These are phyloP conservation scores for Avicennia marina DNA, from an alignment of 257 asterid species.

Conservation along the genomic window DNA sequence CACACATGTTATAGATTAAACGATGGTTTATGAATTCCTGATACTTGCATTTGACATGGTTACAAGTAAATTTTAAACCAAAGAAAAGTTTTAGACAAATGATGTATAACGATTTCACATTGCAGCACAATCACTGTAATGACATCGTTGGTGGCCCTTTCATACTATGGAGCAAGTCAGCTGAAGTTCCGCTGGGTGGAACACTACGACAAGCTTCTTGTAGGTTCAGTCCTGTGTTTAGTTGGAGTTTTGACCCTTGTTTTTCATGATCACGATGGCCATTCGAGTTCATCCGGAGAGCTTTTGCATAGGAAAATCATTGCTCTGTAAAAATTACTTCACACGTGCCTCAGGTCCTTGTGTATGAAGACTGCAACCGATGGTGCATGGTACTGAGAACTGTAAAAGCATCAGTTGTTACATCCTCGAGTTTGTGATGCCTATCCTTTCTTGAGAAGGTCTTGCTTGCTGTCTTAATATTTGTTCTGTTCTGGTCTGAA, in stretches of 20 bases:
- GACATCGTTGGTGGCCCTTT: constrained; percentile 95
- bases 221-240: constrained; percentile 83
- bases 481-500: neutral
- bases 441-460: neutral
- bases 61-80: too few species aligned
- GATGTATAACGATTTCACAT: neutral
- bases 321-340: constrained; percentile 22
- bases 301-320: constrained; percentile 65
- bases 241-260: constrained; percentile 89
- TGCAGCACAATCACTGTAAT: constrained; percentile 90
- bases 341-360: constrained; percentile 3
- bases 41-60: neutral
- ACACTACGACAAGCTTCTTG: constrained; percentile 93
- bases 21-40: neutral
- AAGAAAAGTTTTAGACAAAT: too few species aligned
- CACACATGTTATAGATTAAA: too few species aligned
- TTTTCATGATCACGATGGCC: constrained; percentile 69
- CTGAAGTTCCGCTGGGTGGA: constrained; percentile 98
- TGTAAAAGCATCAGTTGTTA: constrained; percentile 12
- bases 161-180: constrained; percentile 97
- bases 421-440: neutral
- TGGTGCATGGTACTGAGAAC: constrained; percentile 11
- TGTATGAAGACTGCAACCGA: constrained; percentile 13
- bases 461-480: constrained; percentile 1
- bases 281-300: constrained; percentile 29